Evolutionary conservation across 208 protist genomes (phyloP).

Genomic region (Wallacemonas sp.): DNA sequence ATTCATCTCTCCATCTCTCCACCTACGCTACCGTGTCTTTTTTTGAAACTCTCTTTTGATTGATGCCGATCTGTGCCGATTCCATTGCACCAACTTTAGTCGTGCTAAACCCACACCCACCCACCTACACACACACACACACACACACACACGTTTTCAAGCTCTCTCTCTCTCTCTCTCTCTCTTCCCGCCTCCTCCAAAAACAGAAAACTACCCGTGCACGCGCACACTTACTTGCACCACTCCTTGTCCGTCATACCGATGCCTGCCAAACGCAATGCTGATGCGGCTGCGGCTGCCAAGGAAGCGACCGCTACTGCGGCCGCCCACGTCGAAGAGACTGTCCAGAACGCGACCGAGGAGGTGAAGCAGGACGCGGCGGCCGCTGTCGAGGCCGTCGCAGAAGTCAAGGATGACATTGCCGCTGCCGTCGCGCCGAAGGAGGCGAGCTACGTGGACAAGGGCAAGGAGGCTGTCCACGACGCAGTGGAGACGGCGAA

Average conservation of each 20-base stretch:
- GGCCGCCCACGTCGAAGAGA: neutral
- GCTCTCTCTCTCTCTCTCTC: too few relatives aligned
- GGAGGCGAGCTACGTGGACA: slow-evolving; percentile 11
- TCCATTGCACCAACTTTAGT: too few relatives aligned
- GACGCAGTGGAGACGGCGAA: slow-evolving; percentile 33
- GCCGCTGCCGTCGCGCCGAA: slow-evolving; percentile 1
- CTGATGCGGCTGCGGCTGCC: neutral
- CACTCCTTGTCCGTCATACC: neutral
- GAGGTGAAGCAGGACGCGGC: slow-evolving; percentile 30
- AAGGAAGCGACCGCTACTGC: slow-evolving; percentile 16
- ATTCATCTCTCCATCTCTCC: too few relatives aligned
- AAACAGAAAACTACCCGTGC: too few relatives aligned
- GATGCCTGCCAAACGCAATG: neutral
- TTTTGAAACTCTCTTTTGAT: too few relatives aligned
- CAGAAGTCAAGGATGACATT: neutral
- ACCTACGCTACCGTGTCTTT: too few relatives aligned
- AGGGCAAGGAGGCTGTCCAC: slow-evolving; percentile 24
- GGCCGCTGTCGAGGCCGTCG: slow-evolving; percentile 25
- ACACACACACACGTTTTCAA: too few relatives aligned
- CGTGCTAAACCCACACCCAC: too few relatives aligned
- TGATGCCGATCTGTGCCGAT: too few relatives aligned
- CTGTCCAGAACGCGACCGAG: slow-evolving; percentile 21
- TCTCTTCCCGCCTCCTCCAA: too few relatives aligned
- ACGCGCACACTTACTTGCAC: too few relatives aligned
- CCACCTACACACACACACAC: too few relatives aligned